A percentile compares a stretch with the other conserved stretches of the same genome.
Conservation (phyloP, 73 alveolate species). For the Paramecium biaurelia region DNA sequence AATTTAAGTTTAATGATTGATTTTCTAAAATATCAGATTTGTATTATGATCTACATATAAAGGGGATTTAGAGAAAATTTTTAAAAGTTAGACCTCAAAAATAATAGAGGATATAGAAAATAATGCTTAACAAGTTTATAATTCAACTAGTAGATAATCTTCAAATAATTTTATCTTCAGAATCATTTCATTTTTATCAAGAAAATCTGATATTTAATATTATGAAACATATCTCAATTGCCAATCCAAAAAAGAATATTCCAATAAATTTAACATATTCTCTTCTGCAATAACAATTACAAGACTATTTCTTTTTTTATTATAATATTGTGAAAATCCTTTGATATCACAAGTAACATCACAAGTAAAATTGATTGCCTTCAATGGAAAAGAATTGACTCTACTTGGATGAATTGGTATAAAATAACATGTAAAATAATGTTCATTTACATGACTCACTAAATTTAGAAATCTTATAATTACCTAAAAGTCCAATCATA, state of each 20-base stretch:
- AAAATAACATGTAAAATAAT: background rate
- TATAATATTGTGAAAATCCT: background rate
- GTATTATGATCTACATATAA: background rate
- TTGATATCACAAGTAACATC: background rate
- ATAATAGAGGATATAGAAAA: background rate
- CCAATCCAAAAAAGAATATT: background rate
- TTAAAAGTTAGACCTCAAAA: background rate
- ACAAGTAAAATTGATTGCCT: background rate
- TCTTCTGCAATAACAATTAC: background rate
- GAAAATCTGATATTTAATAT: background rate
- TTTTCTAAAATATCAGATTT: background rate
- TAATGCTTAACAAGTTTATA: background rate
- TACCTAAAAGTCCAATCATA: background rate
- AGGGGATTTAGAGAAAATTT: background rate
- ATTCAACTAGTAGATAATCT: background rate
- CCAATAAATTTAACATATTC: background rate
- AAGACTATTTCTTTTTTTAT: background rate
- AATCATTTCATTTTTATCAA: background rate
- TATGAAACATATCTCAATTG: background rate
- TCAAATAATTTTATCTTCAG: background rate
- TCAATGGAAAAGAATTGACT: background rate
- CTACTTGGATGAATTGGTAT: background rate
- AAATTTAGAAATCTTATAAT: background rate
- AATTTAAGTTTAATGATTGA: background rate
- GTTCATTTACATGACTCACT: background rate